Evolutionary conservation across 129 eudicot genomes (phyloP), one percentile per base, ranked within the genome.

Genomic region (Helianthus tuberosus): DNA sequence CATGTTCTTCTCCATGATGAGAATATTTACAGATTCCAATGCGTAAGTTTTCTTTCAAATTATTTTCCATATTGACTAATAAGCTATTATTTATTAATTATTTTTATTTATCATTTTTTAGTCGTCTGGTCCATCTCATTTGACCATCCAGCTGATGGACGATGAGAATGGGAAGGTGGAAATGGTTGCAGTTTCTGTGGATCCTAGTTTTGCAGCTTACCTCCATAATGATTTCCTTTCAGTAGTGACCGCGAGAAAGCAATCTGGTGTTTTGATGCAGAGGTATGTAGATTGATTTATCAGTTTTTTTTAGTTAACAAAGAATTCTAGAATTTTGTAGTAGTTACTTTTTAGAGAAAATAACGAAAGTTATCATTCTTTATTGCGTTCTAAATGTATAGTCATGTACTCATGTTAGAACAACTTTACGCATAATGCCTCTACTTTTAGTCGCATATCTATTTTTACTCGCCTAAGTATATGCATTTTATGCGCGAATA

Each of bases 1-100:
- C 96, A 89, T 72, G 91, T 90, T 29, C 86, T 94, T 29, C 86
- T 94, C 50, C 93, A 94, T 69, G 99, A 94, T 14, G 99, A 94
- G 83, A 94, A 87, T 80, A 83, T 91, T 72, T 94, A 85, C 83
- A 88, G 99, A 77, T 69, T 94, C 44, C 93, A 94, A 77, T 85
- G 87, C 82, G 99, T 94, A 91, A 29, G 99, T 86, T 57, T 53
- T 35, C 47, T n/a, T 10, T 66, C 50, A 11, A 14, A 5, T 23
- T 41, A 41, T 27, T 41, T 16, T n/a, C 46, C 23, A 13, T 41
- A 17, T 71, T 51, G 15, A 35, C 38, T 62, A 41, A 68, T 71
- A 3, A 54, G 13, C 61, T 60, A 2, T 60, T 10, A 49, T 71
- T 76, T 59, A 8, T 6, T 10, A 49, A 73, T 76, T 59, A 8